Base-by-base conservation (phyloP, 805 yeast genomes). In the Metschnikowia rubicola region DNA sequence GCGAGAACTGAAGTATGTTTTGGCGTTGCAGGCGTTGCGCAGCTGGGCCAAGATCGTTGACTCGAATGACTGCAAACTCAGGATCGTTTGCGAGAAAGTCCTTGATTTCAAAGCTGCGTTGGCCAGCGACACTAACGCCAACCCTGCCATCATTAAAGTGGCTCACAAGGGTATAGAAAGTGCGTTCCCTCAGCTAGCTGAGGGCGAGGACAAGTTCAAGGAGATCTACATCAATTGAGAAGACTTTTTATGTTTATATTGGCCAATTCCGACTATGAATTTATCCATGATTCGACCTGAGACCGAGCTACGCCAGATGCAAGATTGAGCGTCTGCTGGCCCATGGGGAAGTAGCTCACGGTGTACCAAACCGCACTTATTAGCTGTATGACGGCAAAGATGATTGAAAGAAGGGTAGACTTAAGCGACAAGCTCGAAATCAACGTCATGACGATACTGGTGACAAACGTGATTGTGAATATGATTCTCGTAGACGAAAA, bases 291-390 rank as follows among this genome's bases (percentile, higher is more conserved):
- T 50, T 68, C 76, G 2, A 71, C 77, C 54, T 72, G 77, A 32
- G 70, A 61, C 43, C 75, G 57, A 12, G 77, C 77, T 29, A 73
- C 77, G 10, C 61, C 60, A 3, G 74, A 62, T 1, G 77, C 77
- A 44, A 73, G 55, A 42, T 64, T 69, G 41, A 73, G 58, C 0
- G 77, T 72, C 51, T 72, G 77, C 21, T 61, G 62, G 8, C 77
- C 77, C 70, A 72, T 58, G n/a, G 77, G 77, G 54, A 73, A 73
- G 57, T 73, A 73, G 50, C 76, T 71, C 21, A 73, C 74, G 2
- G 77, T 69, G 56, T 73, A 73, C 77, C 77, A 72, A 4, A 70
- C 44, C 3, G 72, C 76, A 54, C 70, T 63, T 17, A 70, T 38
- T 47, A 73, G 62, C 52, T 73, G 77, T 9, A 72, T 55, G 8